These are phyloP conservation scores for Spathaspora arborariae DNA, from an alignment of 805 yeast species.

Conservation along the genomic window DNA sequence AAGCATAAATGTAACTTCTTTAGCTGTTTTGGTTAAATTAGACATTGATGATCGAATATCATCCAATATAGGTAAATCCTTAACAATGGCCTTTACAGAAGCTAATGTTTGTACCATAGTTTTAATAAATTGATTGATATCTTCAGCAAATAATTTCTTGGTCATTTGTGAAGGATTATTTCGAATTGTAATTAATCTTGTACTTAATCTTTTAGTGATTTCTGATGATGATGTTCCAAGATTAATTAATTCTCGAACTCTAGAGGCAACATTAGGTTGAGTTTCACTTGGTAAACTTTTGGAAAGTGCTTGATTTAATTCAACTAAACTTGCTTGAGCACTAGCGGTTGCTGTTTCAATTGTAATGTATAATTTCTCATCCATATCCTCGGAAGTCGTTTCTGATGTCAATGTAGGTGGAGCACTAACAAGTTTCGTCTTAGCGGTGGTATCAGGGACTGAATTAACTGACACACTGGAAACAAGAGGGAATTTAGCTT, in stretches of 20 bases:
- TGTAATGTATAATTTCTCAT: slow-evolving; percentile 63
- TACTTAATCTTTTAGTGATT: slow-evolving; percentile 63
- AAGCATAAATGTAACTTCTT: slow-evolving; percentile 83
- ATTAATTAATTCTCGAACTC: slow-evolving; percentile 71
- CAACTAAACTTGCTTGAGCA: slow-evolving; percentile 76
- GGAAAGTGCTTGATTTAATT: slow-evolving; percentile 63
- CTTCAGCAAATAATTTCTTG: slow-evolving; percentile 76
- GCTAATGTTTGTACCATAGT: slow-evolving; percentile 82
- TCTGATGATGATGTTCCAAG: slow-evolving; percentile 81
- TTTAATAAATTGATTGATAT: slow-evolving; percentile 74
- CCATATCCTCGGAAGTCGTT: slow-evolving; percentile 47
- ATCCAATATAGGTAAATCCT: slow-evolving; percentile 73
- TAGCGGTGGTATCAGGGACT: neutral
- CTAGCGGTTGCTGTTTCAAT: slow-evolving; percentile 59
- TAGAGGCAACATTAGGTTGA: slow-evolving; percentile 48
- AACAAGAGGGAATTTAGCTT: slow-evolving; percentile 1
- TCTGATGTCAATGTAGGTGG: slow-evolving; percentile 12
- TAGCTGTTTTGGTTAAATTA: slow-evolving; percentile 78
- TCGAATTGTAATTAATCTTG: slow-evolving; percentile 49
- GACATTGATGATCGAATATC: slow-evolving; percentile 81
- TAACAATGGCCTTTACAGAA: slow-evolving; percentile 76
- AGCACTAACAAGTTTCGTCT: neutral
- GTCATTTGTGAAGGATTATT: slow-evolving; percentile 46
- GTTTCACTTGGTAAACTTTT: slow-evolving; percentile 41
- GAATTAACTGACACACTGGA: slow-evolving; percentile 6